Evolutionary conservation across 352 stramenopile species (phyloP), one percentile per base, ranked within the genome.

Genomic region (Pythium brachiatum): DNA sequence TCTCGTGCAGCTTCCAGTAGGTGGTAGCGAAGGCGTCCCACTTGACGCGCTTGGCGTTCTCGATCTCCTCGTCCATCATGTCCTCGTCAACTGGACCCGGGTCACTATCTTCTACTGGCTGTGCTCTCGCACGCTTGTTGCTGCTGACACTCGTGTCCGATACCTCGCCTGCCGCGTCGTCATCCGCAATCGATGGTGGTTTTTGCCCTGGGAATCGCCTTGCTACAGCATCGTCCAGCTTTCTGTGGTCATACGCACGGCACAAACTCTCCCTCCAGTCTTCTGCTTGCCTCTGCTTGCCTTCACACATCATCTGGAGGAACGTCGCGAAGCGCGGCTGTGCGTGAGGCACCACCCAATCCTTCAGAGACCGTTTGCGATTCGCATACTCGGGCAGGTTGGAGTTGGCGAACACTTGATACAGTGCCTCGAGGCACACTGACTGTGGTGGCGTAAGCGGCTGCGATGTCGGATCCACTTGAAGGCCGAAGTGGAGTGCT

Each of bases 1-100:
- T 59, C 4, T 81, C 74, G 66, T 83, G 70, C 5, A 84, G 67
- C 53, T 83, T 65, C 53, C 66, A 72, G 43, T 79, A 89, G 4
- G 55, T 58, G 1, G 62, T n/a, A 15, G 62, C 53, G 39, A 68
- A 68, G 11, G 29, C 23, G 29, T 63, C 54, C 62, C 62, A 68
- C n/a, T 68, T 68, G 26, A 63, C 36, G 13, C 62, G 53, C 38
- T 68, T 68, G 6, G 62, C 62, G 21, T 52, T 54, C 21, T 63
- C 62, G 25, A 63, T 59, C 44, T 55, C 53, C 44, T 55, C 44
- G 15, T 68, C 62, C 6, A 48, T 20, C 53, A 68, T 54, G 16
- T 63, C 62, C 2, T 56, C 29, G 47, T 63, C 54, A 15, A 52
- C 26, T 6, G 13, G 20, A 18, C 50, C 52, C 9, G 43, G 51